Conservation (phyloP, 2,329 filamentous ascomycete species). For the Scytalidium sp. region DNA sequence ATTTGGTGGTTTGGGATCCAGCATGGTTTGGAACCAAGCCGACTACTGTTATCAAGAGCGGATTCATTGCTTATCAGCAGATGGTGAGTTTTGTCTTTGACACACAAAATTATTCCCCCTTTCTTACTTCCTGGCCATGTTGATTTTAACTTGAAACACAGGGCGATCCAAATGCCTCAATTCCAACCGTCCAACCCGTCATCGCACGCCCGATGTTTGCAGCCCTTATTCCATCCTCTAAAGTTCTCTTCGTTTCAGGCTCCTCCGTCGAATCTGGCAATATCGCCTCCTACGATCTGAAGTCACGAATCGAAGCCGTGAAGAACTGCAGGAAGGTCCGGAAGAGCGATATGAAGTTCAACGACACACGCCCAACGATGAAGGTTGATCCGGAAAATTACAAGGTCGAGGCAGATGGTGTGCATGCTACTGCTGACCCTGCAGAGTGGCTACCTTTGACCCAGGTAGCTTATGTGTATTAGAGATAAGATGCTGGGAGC, state of each 20-base stretch:
- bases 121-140: conserved; percentile 1
- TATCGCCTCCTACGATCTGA: conserved; percentile 69
- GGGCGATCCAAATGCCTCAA: conserved; percentile 79
- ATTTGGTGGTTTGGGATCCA: conserved; percentile 84
- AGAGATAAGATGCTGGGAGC: no score
- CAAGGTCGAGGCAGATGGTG: conserved; percentile 79
- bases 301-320: conserved; percentile 78
- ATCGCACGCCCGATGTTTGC: conserved; percentile 86
- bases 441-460: conserved; percentile 69
- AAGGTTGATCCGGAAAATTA: conserved; percentile 90
- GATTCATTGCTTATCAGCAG: conserved; percentile 76
- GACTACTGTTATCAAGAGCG: conserved; percentile 76
- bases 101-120: background rate
- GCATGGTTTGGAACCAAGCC: conserved; percentile 88
- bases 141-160: conserved; percentile 28
- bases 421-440: conserved; percentile 70
- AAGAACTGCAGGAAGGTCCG: conserved; percentile 69
- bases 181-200: conserved; percentile 84
- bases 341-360: conserved; percentile 90
- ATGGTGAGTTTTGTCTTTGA: conserved; percentile 58
- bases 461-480: conserved; percentile 77
- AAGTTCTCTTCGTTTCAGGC: conserved; percentile 80
- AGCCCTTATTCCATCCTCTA: conserved; percentile 66
- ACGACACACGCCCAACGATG: conserved; percentile 81
- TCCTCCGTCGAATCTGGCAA: conserved; percentile 65